These are phyloP conservation scores for Solanum virginianum DNA, from an alignment of 257 asterid species.

Conservation along the genomic window DNA sequence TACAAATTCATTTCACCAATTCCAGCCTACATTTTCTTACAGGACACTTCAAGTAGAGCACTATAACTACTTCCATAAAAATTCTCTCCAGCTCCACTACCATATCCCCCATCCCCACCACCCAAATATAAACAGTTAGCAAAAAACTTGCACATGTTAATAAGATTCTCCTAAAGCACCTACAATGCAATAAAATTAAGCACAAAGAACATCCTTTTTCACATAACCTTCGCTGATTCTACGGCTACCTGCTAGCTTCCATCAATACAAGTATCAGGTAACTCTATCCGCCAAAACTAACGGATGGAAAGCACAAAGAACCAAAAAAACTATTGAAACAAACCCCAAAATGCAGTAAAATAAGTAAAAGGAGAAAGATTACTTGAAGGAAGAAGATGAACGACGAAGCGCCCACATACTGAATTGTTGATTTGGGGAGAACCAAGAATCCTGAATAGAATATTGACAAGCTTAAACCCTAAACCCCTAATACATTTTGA, in stretches of 20 bases:
- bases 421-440: neutral
- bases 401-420: neutral
- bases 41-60: neutral
- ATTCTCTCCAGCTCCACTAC: neutral
- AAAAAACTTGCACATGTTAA: neutral
- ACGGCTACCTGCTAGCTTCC: neutral
- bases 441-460: neutral
- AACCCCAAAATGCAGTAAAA: neutral
- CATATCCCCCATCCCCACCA: neutral
- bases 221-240: neutral
- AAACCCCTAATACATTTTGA: neutral
- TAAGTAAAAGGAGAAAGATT: neutral
- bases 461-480: neutral
- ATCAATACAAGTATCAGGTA: neutral
- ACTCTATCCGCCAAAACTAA: neutral
- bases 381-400: slow-evolving; percentile 48
- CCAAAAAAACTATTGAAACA: neutral
- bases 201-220: neutral
- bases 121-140: neutral
- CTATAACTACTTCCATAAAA: neutral
- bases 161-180: neutral
- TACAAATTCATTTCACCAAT: neutral
- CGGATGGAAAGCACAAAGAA: neutral
- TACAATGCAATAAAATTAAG: neutral
- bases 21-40: neutral